phyloP scores from a whole-genome alignment of 2,329 filamentous ascomycete genomes.

The Nemania sp. region DNA sequence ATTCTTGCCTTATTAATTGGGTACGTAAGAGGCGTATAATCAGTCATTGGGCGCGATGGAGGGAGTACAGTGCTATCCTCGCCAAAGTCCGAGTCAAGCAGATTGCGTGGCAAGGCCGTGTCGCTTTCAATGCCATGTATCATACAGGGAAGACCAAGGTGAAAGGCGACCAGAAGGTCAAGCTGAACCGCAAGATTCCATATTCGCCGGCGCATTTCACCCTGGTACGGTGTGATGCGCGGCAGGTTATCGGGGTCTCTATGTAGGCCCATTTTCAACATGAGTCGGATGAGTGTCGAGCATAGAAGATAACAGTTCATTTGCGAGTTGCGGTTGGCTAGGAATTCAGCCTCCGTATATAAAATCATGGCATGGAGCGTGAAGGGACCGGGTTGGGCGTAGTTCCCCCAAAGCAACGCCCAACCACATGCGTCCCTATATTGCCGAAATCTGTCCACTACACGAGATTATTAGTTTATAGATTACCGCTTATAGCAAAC shows the following conservation, averaged over 20 bases:
- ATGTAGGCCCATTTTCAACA: constrained; percentile 63
- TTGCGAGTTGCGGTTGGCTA: constrained; percentile 55
- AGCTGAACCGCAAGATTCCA: constrained; percentile 62
- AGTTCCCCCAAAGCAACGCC: constrained; percentile 56
- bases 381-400: constrained; percentile 52
- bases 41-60: constrained; percentile 57
- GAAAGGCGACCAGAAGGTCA: constrained; percentile 68
- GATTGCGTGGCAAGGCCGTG: constrained; percentile 63
- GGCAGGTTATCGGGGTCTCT: constrained; percentile 58
- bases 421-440: constrained; percentile 57
- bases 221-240: constrained; percentile 55
- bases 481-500: background rate
- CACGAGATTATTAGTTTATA: constrained; percentile 7
- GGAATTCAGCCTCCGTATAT: constrained; percentile 58
- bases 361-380: constrained; percentile 58
- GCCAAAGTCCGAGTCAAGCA: constrained; percentile 68
- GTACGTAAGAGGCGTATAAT: constrained; percentile 64
- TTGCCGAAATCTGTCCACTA: constrained; percentile 50
- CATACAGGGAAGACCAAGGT: constrained; percentile 70
- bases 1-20: constrained; percentile 56
- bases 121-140: constrained; percentile 67
- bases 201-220: constrained; percentile 58
- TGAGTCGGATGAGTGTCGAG: constrained; percentile 55
- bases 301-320: constrained; percentile 59
- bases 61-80: constrained; percentile 60